Conservation (phyloP, 2,329 filamentous ascomycete genomes). For the Bipolaris gigantea region DNA sequence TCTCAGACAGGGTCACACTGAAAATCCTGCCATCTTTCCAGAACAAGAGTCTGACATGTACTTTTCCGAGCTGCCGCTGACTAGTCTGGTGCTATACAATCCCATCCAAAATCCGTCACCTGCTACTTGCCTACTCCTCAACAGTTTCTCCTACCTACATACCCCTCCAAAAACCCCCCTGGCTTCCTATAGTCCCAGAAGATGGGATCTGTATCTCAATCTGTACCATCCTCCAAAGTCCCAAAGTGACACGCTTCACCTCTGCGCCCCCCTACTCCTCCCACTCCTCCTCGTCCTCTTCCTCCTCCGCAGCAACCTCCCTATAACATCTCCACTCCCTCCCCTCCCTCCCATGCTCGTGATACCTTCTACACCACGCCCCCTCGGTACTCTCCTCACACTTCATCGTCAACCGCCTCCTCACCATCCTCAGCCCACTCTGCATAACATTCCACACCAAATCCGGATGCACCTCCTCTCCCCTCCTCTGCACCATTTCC, state of each 20-base stretch:
- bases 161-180: no score
- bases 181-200: no score
- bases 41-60: neutral
- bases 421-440: conserved; percentile 25
- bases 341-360: conserved; percentile 30
- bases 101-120: neutral
- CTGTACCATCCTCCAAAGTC: conserved; percentile 1
- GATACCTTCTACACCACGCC: conserved; percentile 39
- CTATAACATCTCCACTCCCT: conserved; percentile 31
- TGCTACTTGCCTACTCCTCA: neutral
- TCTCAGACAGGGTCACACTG: neutral
- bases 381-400: conserved; percentile 33
- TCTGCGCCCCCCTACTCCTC: neutral
- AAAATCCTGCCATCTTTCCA: neutral
- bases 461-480: conserved; percentile 16
- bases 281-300: neutral
- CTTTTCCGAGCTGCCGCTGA: neutral
- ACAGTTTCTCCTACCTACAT: neutral
- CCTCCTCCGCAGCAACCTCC: conserved; percentile 8
- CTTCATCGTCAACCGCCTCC: conserved; percentile 34
- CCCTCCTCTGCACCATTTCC: neutral
- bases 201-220: conserved; percentile 7
- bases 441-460: conserved; percentile 32
- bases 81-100: neutral
- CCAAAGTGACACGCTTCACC: conserved; percentile 1